Evolutionary conservation across 1,284 basidiomycete genomes (phyloP), one percentile per base, ranked within the genome.

Genomic region (Ustilago trichophora): DNA sequence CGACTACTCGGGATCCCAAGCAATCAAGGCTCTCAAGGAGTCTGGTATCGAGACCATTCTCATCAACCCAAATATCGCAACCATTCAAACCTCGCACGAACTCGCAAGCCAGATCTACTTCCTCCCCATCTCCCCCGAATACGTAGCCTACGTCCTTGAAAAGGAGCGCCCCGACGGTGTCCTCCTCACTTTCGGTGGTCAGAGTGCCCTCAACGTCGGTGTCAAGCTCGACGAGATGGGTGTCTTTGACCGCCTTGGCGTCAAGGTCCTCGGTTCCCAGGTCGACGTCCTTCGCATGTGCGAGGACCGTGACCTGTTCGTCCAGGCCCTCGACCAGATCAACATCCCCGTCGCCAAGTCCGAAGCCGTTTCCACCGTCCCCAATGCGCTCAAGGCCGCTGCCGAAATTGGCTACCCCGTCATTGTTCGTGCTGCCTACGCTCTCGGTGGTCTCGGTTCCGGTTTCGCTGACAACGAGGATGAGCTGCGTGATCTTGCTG

Each of bases 181-280:
- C 68, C 86, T 98, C 29, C 87, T 99, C 64, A 98, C 96, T 8
- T 99, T 99, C 77, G 96, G 96, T 83, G 96, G 96, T 32, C 96
- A 98, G 83, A 93, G 91, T 74, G 96, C 96, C 8, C 85, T 99
- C 63, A 99, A 98, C 82, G 96, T 98, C 72, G 96, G 96, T 77
- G 94, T 98, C 77, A 91, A 91, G 82, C 88, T 99, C 51, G 95
- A 98, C 83, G 90, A 90, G 80, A 98, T 98, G 96, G 96, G 95
- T 80, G 87, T 98, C 32, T 86, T 98, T 50, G 95, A 98, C 77
- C 88, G 95, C 59, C 86, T 99, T 32, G 94, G 94, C 59, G 89
- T 98, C 59, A 88, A 91, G 83, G 96, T 99, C 27, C 86, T 99
- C 27, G 96, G 96, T 66, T 98, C 95, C 33, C 93, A 79, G 62